Evolutionary conservation across 2,329 filamentous ascomycete genomes (phyloP).

Genomic region (Exophiala aquamarina): DNA sequence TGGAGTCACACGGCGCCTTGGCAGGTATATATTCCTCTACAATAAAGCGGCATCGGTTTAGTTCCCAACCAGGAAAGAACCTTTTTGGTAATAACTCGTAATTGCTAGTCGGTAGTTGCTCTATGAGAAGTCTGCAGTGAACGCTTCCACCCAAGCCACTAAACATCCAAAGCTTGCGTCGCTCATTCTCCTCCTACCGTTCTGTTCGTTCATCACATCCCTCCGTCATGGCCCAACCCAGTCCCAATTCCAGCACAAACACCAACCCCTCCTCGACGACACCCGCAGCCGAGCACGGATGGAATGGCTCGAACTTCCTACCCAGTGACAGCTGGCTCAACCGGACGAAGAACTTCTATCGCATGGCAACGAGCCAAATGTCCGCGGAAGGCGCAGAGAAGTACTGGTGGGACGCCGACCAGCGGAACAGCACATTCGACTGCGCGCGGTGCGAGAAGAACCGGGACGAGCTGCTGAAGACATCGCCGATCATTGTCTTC

Average conservation of each 20-base stretch:
- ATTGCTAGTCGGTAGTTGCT: no score
- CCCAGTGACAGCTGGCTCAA: conserved; percentile 43
- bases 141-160: no score
- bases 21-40: no score
- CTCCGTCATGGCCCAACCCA: conserved; percentile 1
- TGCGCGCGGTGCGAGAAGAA: conserved; percentile 77
- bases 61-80: no score
- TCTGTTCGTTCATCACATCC: not conserved
- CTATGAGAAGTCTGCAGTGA: no score
- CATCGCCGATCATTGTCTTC: conserved; percentile 85
- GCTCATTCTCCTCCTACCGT: no score
- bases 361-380: conserved; percentile 72
- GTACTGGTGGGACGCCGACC: conserved; percentile 77
- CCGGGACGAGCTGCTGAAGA: conserved; percentile 78
- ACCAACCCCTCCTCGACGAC: conserved; percentile 8
- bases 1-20: no score
- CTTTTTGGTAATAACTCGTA: no score
- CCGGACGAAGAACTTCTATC: conserved; percentile 82
- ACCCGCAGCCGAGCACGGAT: conserved; percentile 1
- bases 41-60: no score
- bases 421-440: conserved; percentile 72
- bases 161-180: no score
- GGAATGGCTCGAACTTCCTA: conserved; percentile 25
- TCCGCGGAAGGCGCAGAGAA: conserved; percentile 67
- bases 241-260: not conserved